Evolutionary conservation across 202 grass and related monocot genomes (phyloP), one percentile per base, ranked within the genome.

Genomic region (Panicum hallii): DNA sequence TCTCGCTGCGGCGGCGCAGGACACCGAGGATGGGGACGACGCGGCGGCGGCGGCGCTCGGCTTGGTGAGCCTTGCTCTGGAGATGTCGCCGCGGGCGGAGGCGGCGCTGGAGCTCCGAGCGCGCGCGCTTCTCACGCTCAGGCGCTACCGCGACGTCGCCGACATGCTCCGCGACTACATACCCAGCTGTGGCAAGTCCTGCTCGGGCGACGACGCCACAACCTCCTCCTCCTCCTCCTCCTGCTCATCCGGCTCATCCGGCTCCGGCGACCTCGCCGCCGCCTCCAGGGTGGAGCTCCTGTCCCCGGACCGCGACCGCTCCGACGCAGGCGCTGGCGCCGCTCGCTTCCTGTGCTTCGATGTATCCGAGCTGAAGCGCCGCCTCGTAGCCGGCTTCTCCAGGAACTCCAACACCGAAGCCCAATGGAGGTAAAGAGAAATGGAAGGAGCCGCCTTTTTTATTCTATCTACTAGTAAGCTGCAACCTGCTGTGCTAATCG

Each of bases 131-230:
- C 87, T 99, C 67, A 79, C 88, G 52, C 97, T 99, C 73, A 77
- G 93, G 12, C 91, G 93, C 9, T 99, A 94, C 84, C 91, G 91
- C 48, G 91, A 97, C 86, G 87, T 99, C 54, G 97, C 93, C 0
- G 91, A 99, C 45, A 92, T 96, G 91, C 88, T 99, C 61, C 79
- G 88, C 20, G 93, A 99, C 19, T 96, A 94, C 90, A 96, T 99
- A 57, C 97, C 97, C 11, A 94, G 93, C 61, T 94, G 80, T 4
- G 36, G 36, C 36, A 38, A 38, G 77, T 44, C 70, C 19, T 68
- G 72, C 74, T 28, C 85, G 53, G 67, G 45, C 12, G 70, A 72
- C 3, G 79, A 72, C n/a, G 52, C 67, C 46, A 9, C 75, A 11
- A 23, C 69, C 10, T 78, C 86, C 1, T 78, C 86, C 1, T 78